Evolutionary conservation across 1,284 basidiomycete species (phyloP).

Genomic region (Vanrija pseudolonga): DNA sequence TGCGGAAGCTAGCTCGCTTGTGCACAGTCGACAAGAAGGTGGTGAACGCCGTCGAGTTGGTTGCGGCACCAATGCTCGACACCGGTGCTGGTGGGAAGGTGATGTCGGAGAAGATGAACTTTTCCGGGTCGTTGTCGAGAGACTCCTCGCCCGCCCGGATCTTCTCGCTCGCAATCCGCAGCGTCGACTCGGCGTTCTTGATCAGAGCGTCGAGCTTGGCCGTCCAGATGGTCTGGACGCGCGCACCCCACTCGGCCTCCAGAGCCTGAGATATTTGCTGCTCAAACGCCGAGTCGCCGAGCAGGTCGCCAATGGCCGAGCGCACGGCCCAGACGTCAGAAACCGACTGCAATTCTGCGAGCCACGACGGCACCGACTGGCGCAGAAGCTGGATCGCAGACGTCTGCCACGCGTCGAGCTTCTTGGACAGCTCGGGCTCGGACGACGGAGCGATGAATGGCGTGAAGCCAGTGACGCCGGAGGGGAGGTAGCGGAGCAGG

Average conservation of each 20-base stretch:
- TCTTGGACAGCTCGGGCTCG: constrained; percentile 52
- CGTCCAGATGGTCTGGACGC: constrained; percentile 43
- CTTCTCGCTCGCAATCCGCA: constrained; percentile 24
- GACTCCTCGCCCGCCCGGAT: constrained; percentile 20
- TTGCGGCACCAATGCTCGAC: too few relatives aligned
- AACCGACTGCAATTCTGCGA: constrained; percentile 31
- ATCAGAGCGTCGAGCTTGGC: constrained; percentile 33
- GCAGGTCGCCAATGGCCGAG: constrained; percentile 13
- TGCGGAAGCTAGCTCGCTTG: constrained; percentile 36
- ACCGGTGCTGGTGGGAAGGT: constrained; percentile 22
- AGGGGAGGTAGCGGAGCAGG: constrained; percentile 45
- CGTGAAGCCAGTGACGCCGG: constrained; percentile 42
- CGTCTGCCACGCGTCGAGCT: constrained; percentile 37
- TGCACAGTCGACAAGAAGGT: constrained; percentile 35
- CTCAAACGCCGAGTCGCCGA: constrained; percentile 30
- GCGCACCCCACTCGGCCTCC: constrained; percentile 38
- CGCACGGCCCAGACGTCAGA: constrained; percentile 44
- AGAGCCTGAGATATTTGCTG: constrained; percentile 25
- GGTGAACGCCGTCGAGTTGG: constrained; percentile 24
- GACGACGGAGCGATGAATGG: constrained; percentile 58
- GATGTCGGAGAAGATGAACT: constrained; percentile 39
- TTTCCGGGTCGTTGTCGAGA: constrained; percentile 30
- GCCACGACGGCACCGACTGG: constrained; percentile 34
- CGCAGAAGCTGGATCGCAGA: constrained; percentile 25
- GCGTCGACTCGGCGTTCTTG: constrained; percentile 12